Evolutionary conservation across 169 alveolate genomes (phyloP), one percentile per base, ranked within the genome.

Genomic region (Prorocentrum cordatum): DNA sequence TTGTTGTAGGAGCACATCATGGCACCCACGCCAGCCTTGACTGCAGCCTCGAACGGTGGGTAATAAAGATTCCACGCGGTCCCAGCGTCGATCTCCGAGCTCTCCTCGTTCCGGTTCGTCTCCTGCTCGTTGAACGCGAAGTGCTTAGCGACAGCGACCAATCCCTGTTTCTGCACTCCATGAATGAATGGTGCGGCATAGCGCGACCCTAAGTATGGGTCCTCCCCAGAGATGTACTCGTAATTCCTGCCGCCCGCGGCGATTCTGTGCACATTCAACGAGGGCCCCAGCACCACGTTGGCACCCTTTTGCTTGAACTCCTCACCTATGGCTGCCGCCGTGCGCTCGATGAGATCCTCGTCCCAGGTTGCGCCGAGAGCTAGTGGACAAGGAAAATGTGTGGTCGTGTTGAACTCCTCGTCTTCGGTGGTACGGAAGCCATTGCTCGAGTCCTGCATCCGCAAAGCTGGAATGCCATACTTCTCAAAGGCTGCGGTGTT

Each of bases 1-100:
- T 64, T 80, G 90, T 80, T 80, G 70, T 80, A 80, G 29, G 90
- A 77, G 29, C 90, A 80, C 90, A 80, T 80, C 39, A 80, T 36
- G 80, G 80, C 66, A 3, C 80, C 90, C 45, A 62, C 90, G n/a
- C 90, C 90, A 2, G 87, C 87, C 26, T 39, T 61, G 20, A 62
- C 87, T 14, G 87, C 87, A 14, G 54, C 54, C 54, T 42, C n/a
- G 16, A 42, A 42, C 16, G 54, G 54, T 42, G 54, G 54, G 16
- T 42, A 42, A 16, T 42, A 42, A 12, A 42, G n/a, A 12, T 42
- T 16, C 54, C 54, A 42, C 9, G 16, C n/a, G n/a, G 54, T 42
- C 16, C 54, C 16, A 16, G 54, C 54, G 16, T 42, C 54, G 54
- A 42, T 42, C n/a, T 42, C 16, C 9, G n/a, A 12, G 9, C n/a